Percentiles rank a stretch among this genome's conserved stretches.
Conservation (phyloP, 2,329 filamentous ascomycete species). For the Calonectria multiphialidica region DNA sequence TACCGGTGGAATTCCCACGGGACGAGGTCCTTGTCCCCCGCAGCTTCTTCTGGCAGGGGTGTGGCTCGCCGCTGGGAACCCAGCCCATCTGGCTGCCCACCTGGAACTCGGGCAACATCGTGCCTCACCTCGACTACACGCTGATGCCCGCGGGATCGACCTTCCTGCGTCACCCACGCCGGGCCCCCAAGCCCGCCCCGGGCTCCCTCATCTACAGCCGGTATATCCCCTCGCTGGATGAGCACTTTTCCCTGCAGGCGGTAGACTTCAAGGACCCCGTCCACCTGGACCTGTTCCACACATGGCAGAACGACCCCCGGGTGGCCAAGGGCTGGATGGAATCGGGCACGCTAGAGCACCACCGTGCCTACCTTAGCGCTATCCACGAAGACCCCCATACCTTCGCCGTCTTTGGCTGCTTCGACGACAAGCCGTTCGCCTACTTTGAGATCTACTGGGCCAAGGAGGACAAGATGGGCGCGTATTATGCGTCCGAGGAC, state of each 20-base stretch:
- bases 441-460: conserved; percentile 77
- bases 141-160: conserved; percentile 45
- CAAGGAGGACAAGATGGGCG: conserved; percentile 67
- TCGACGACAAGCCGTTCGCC: conserved; percentile 77
- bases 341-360: conserved; percentile 78
- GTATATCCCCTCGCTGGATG: conserved; percentile 78
- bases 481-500: conserved; percentile 67
- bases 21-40: conserved; percentile 57
- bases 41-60: conserved; percentile 75
- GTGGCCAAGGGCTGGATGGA: conserved; percentile 83
- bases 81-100: conserved; percentile 69
- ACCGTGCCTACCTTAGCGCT: conserved; percentile 75
- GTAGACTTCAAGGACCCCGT: conserved; percentile 72
- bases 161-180: conserved; percentile 71
- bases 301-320: conserved; percentile 84
- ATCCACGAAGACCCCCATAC: conserved; percentile 78
- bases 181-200: conserved; percentile 75
- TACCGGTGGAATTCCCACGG: conserved; percentile 36
- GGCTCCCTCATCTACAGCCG: conserved; percentile 80
- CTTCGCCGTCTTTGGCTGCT: conserved; percentile 74
- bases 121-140: conserved; percentile 52
- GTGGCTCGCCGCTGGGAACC: conserved; percentile 72
- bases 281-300: conserved; percentile 77
- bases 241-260: conserved; percentile 79
- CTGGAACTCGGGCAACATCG: conserved; percentile 48